phyloP scores from a whole-genome alignment of 768 basidiomycete species.

The Cyathus striatus region DNA sequence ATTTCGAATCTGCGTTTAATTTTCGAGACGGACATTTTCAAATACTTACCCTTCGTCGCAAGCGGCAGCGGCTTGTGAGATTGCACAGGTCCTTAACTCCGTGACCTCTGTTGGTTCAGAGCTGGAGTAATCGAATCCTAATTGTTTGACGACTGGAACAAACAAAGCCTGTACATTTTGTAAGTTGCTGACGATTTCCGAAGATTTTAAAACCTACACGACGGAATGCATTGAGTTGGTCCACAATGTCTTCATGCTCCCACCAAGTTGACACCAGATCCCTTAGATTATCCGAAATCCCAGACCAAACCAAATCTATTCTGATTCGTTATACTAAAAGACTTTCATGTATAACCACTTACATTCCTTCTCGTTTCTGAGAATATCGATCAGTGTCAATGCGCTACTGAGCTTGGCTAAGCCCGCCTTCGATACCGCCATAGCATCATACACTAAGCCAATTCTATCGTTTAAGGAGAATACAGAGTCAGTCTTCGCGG shows the following conservation, averaged over 20 bases:
- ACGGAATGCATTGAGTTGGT: conserved; percentile 55
- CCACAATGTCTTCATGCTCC: conserved; percentile 59
- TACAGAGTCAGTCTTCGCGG: conserved; percentile 54
- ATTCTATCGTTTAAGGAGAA: conserved; percentile 86
- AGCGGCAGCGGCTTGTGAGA: conserved; percentile 10
- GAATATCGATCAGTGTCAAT: conserved; percentile 63
- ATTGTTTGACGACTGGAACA: conserved; percentile 67
- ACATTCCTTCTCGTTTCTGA: conserved; percentile 78
- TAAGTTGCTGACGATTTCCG: conserved; percentile 4
- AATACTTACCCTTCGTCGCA: conserved; percentile 16
- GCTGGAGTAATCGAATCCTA: conserved; percentile 72
- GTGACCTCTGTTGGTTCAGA: not conserved
- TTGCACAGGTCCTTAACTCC: not conserved
- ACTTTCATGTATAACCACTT: conserved; percentile 19
- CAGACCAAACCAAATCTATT: conserved; percentile 78
- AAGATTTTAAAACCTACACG: conserved; percentile 33
- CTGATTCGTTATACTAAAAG: not conserved
- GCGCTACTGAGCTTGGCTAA: conserved; percentile 72
- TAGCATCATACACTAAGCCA: conserved; percentile 80
- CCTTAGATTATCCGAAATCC: conserved; percentile 52
- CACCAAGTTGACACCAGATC: conserved; percentile 71
- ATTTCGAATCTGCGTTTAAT: not conserved
- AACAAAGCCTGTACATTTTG: conserved; percentile 45
- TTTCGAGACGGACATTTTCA: not conserved
- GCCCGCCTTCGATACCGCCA: conserved; percentile 79